Evolutionary conservation across 192 early-diverging fungal species (phyloP).

Genomic region (Dimargaris cristalligena): DNA sequence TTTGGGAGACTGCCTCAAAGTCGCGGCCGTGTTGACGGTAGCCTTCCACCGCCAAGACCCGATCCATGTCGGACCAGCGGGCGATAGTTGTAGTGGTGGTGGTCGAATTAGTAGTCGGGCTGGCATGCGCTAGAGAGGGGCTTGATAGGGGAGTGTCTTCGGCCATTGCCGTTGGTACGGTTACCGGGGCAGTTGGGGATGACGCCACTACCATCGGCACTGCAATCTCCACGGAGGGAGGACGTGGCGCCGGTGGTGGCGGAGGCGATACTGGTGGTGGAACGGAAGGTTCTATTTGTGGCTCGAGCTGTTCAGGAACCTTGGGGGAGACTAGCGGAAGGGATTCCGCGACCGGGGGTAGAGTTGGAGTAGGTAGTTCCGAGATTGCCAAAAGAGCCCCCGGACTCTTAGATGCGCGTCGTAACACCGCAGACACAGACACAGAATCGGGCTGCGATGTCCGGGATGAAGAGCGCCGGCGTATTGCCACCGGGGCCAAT

Average conservation of each 20-base stretch:
- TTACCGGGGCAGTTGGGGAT: conserved; percentile 1
- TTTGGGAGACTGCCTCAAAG: conserved; percentile 48
- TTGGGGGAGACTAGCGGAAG: background rate
- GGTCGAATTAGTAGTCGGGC: too few species aligned
- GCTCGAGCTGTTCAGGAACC: background rate
- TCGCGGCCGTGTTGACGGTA: conserved; percentile 49
- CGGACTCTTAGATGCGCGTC: too few species aligned
- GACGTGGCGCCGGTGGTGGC: too few species aligned
- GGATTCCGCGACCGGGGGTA: too few species aligned
- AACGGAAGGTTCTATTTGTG: background rate
- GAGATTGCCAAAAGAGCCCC: too few species aligned
- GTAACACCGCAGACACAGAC: too few species aligned
- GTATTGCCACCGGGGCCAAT: background rate
- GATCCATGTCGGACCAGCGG: conserved; percentile 42
- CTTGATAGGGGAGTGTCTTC: too few species aligned
- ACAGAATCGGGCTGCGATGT: background rate
- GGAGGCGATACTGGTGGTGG: too few species aligned
- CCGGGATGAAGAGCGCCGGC: background rate
- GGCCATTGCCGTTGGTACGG: conserved; percentile 12
- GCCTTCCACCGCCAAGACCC: conserved; percentile 36
- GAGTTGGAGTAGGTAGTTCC: too few species aligned
- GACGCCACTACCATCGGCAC: conserved; percentile 11
- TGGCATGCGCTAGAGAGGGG: too few species aligned
- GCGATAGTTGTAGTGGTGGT: conserved; percentile 18
- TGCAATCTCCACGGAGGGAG: background rate